Conservation (phyloP, 2,329 filamentous ascomycete species). For the Diaporthe longicolla region DNA sequence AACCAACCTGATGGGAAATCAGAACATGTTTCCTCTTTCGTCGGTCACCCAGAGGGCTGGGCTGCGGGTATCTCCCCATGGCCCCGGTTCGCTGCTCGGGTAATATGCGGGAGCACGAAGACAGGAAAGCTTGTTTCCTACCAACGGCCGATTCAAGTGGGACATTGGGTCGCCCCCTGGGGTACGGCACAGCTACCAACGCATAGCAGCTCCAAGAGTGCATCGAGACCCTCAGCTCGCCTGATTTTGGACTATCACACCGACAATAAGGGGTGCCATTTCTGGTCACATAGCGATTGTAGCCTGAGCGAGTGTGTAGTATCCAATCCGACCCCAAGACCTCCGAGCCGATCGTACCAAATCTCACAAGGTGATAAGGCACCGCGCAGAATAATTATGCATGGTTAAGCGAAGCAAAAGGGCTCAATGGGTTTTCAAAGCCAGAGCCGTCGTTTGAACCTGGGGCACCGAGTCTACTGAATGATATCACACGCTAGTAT, state of each 20-base stretch:
- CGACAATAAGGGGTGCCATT: too few species aligned
- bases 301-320: not conserved
- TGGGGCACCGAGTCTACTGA: not conserved
- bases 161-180: constrained; percentile 13
- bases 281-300: too few species aligned
- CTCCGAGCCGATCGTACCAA: not conserved
- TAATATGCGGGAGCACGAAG: constrained; percentile 24
- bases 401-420: not conserved
- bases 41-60: not conserved
- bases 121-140: constrained; percentile 27
- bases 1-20: not conserved
- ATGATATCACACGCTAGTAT: not conserved
- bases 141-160: not conserved
- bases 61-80: not conserved
- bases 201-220: not conserved
- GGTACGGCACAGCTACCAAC: constrained; percentile 15
- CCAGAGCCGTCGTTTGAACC: not conserved
- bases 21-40: constrained; percentile 11
- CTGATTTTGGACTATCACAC: too few species aligned
- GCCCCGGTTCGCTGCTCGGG: constrained; percentile 10
- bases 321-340: constrained; percentile 1
- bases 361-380: not conserved
- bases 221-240: not conserved
- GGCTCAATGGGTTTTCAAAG: not conserved
- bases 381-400: not conserved